phyloP scores from a whole-genome alignment of 345 rosid species.

The Erucastrum elatum region DNA sequence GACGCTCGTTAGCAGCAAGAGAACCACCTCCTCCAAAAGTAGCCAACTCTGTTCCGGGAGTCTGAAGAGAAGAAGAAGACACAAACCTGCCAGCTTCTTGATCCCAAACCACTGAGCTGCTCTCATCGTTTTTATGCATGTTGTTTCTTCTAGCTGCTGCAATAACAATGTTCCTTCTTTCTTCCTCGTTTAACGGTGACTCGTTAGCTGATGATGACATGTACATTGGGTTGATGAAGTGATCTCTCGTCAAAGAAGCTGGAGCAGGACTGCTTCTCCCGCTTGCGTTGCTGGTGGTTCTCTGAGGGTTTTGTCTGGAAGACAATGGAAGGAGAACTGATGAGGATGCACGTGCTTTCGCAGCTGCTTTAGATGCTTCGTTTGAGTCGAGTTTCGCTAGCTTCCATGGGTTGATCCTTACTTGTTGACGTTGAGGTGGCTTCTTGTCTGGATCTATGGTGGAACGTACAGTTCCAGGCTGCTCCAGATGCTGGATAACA shows the following conservation, averaged over 20 bases:
- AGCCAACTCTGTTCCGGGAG: conserved; percentile 58
- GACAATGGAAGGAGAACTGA: conserved; percentile 76
- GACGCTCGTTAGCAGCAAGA: conserved; percentile 51
- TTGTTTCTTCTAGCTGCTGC: conserved; percentile 44
- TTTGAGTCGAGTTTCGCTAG: conserved; percentile 79
- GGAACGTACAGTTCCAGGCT: conserved; percentile 77
- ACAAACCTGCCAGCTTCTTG: conserved; percentile 84
- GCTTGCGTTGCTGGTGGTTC: conserved; percentile 60
- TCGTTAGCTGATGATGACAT: conserved; percentile 54
- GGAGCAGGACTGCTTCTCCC: conserved; percentile 73
- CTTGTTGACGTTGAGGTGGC: conserved; percentile 63
- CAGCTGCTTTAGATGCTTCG: conserved; percentile 81
- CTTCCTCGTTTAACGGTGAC: conserved; percentile 50
- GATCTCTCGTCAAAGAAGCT: conserved; percentile 54
- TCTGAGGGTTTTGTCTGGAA: conserved; percentile 56
- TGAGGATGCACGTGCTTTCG: conserved; percentile 89
- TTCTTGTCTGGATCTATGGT: conserved; percentile 80
- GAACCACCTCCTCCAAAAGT: conserved; percentile 78
- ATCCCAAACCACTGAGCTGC: conserved; percentile 77
- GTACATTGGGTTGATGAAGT: conserved; percentile 78
- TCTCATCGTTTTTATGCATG: conserved; percentile 41
- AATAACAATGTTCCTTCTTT: conserved; percentile 14
- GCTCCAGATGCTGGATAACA: conserved; percentile 85
- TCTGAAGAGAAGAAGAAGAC: conserved; percentile 64
- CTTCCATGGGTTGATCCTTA: conserved; percentile 82